Evolutionary conservation across 441 rosid genomes (phyloP), one percentile per base, ranked within the genome.

Genomic region (Adansonia madagascariensis): DNA sequence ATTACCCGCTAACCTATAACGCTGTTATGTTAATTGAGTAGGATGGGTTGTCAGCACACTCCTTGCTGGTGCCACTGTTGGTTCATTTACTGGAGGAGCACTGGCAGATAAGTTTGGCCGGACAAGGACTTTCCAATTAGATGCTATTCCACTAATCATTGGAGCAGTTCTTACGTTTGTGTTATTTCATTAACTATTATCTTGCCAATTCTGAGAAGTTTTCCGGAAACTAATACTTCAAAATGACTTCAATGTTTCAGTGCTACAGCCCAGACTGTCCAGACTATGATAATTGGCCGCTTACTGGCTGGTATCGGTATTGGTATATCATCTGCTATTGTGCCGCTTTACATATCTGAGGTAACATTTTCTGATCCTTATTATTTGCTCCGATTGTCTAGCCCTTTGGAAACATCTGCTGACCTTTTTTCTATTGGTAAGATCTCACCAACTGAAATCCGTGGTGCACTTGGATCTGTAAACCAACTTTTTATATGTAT

Each of bases 321-420:
- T 74, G 99, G 99, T 53, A 96, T 96, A 81, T 89, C 99, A 52
- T 92, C 98, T 77, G 97, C 99, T 4, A 88, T 96, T 76, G 99
- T 94, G 56, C 99, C 98, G 44, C 98, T 96, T 80, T 96, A 96
- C 86, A 96, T 94, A 78, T 96, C 99, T 69, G 99, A 96, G 98
- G 99, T 94, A 81, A 75, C 18, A 11, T 77, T 55, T 69, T 59
- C 27, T 59, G 49, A 47, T 43, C 59, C 41, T 77, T 49, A 31
- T 60, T 77, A 35, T 52, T 14, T 49, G 57, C 50, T 70, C 69
- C 71, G 59, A 71, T 56, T 39, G 55, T 53, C 68, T 73, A 22
- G 59, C 52, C 68, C 80, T 65, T 39, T 20, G 65, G 60, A 61
- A 69, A 56, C 56, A 68, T 67, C 41, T 47, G 73, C 69, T 81